Evolutionary conservation across 75 land plant species (phyloP).

Genomic region (Isoetes taiwanensis): DNA sequence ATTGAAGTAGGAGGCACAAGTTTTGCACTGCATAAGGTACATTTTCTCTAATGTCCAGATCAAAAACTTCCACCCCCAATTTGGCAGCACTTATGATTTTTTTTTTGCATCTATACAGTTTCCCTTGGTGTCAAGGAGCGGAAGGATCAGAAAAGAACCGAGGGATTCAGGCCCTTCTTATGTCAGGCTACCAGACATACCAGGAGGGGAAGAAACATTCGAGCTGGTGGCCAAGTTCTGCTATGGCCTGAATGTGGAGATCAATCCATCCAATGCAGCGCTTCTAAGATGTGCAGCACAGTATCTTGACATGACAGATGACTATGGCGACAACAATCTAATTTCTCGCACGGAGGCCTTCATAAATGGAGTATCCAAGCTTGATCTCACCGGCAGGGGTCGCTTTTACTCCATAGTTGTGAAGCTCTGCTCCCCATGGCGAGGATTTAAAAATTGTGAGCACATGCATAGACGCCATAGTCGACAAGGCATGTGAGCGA

Average conservation of each 20-base stretch:
- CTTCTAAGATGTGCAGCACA: conserved; percentile 28
- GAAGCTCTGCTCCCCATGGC: conserved; percentile 23
- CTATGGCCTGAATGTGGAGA: conserved; percentile 19
- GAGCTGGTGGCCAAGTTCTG: conserved; percentile 34
- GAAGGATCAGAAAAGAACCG: conserved; percentile 33
- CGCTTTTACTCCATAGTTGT: conserved; percentile 20
- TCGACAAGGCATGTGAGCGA: conserved; percentile 20
- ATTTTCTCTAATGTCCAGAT: too few species aligned
- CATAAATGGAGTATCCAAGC: conserved; percentile 15
- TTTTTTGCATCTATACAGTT: conserved; percentile 25
- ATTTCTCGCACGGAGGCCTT: conserved; percentile 15
- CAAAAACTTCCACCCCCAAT: too few species aligned
- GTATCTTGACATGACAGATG: conserved; percentile 51
- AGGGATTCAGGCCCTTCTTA: neutral
- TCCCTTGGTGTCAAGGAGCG: conserved; percentile 50
- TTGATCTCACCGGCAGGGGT: conserved; percentile 33
- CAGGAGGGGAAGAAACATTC: conserved; percentile 22
- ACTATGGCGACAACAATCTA: conserved; percentile 29
- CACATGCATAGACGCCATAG: conserved; percentile 26
- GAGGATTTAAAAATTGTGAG: conserved; percentile 35
- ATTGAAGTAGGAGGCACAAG: too few species aligned
- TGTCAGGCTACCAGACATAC: conserved; percentile 11
- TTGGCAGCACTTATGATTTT: too few species aligned
- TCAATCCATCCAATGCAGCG: conserved; percentile 22
- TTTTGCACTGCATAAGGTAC: too few species aligned